phyloP scores from a whole-genome alignment of 805 yeast genomes.

The Saccharomyces paradoxus region DNA sequence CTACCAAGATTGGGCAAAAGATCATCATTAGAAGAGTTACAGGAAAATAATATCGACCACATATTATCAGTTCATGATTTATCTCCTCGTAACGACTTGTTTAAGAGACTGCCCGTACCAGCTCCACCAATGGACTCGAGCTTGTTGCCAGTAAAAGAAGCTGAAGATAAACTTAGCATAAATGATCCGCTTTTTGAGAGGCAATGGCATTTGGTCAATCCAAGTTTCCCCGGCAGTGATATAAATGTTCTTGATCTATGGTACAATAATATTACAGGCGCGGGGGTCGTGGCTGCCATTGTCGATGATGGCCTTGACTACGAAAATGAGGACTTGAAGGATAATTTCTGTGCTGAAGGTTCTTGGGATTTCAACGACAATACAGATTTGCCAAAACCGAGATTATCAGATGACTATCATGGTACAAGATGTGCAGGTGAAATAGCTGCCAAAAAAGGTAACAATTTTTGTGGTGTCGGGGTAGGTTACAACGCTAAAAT shows the following conservation, averaged over 20 bases:
- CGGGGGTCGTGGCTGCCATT: conserved; percentile 75
- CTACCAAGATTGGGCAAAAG: conserved; percentile 5
- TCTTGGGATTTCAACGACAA: conserved; percentile 91
- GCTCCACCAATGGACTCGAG: conserved; percentile 43
- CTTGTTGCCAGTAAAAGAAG: conserved; percentile 38
- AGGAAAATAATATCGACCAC: conserved; percentile 10
- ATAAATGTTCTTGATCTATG: conserved; percentile 82
- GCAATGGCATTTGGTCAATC: conserved; percentile 91
- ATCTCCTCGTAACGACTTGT: conserved; percentile 37
- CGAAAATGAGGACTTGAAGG: conserved; percentile 62
- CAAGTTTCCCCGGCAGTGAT: conserved; percentile 68
- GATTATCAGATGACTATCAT: conserved; percentile 75
- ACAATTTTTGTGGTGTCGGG: conserved; percentile 90
- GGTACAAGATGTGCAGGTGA: conserved; percentile 99
- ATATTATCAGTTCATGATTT: conserved; percentile 44
- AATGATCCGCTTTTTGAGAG: conserved; percentile 72
- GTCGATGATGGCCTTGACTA: conserved; percentile 93
- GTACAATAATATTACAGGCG: conserved; percentile 73
- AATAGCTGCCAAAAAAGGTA: conserved; percentile 76
- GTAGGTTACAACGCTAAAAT: conserved; percentile 86
- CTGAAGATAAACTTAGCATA: conserved; percentile 48
- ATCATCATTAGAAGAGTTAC: neutral
- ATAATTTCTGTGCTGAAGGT: conserved; percentile 65
- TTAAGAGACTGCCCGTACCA: conserved; percentile 53
- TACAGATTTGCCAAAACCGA: conserved; percentile 67